Percentiles rank a stretch among this genome's conserved stretches.
phyloP scores from a whole-genome alignment of 768 basidiomycete genomes.

The Xanthoconium stramineum region DNA sequence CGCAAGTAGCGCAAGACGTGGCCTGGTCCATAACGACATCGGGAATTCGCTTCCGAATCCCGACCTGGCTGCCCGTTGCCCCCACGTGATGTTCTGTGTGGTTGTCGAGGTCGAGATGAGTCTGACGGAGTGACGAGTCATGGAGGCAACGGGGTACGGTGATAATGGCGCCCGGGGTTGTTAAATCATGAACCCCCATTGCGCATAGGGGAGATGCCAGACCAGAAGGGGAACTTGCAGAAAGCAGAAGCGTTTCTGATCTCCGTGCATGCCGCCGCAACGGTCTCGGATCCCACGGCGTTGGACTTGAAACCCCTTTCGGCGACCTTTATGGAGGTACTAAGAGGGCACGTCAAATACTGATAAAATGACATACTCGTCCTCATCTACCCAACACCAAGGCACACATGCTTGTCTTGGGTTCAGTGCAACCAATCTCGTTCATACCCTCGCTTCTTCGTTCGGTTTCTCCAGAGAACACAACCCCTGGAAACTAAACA shows the following conservation, averaged over 20 bases:
- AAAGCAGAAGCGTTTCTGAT: background rate
- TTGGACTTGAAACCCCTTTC: background rate
- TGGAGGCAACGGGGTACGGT: no score
- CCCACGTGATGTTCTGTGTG: background rate
- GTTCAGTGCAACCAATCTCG: background rate
- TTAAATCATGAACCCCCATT: no score
- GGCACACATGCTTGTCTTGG: background rate
- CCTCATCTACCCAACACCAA: background rate
- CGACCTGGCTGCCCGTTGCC: background rate
- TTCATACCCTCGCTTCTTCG: background rate
- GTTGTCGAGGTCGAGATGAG: no score
- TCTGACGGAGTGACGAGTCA: no score
- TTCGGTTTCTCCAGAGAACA: background rate
- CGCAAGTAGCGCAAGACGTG: background rate
- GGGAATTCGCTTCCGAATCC: background rate
- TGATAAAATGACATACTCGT: background rate
- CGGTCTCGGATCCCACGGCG: constrained; percentile 2
- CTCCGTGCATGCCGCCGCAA: background rate
- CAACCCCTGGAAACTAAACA: background rate
- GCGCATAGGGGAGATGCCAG: background rate
- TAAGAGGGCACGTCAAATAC: background rate
- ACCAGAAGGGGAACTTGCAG: background rate
- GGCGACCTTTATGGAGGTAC: background rate
- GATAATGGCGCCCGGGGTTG: no score
- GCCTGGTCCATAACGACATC: constrained; percentile 1